phyloP scores from a whole-genome alignment of 2,329 filamentous ascomycete species.

The Nigrospora osmanthi region DNA sequence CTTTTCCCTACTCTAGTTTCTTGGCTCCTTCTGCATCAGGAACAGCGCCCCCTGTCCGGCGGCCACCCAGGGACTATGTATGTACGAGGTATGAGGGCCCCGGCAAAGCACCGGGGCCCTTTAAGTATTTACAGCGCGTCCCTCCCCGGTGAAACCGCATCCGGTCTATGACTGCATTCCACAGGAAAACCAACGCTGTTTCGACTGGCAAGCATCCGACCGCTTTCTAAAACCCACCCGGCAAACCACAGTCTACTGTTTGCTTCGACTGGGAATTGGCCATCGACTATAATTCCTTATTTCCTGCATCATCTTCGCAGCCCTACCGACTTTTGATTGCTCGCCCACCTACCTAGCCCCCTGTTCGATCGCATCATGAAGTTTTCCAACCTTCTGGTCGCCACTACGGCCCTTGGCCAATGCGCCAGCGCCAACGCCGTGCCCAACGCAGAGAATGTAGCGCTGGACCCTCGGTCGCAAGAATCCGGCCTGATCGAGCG shows the following conservation, averaged over 20 bases:
- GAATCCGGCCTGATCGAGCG: conserved; percentile 8
- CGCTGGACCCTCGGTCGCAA: conserved; percentile 8
- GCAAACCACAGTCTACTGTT: no score
- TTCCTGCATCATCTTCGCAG: neutral
- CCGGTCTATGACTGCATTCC: neutral
- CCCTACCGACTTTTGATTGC: neutral
- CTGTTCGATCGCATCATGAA: conserved; percentile 12
- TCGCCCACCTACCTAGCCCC: no score
- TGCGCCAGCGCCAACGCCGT: conserved; percentile 13
- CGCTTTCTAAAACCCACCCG: no score
- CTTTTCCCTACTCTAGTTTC: no score
- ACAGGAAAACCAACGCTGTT: neutral
- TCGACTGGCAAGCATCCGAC: neutral
- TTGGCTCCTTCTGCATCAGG: no score
- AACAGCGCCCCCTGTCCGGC: no score
- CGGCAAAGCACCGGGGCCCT: no score
- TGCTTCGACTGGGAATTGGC: neutral
- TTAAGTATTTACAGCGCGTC: neutral
- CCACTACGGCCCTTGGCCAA: conserved; percentile 10
- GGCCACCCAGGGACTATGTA: no score
- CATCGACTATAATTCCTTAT: neutral
- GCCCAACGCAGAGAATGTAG: conserved; percentile 8
- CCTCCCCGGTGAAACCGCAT: neutral
- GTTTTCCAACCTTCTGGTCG: conserved; percentile 12
- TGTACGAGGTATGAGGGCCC: no score